Conservation (phyloP, 2,329 filamentous ascomycete species). For the Trichophyton schoenleinii region DNA sequence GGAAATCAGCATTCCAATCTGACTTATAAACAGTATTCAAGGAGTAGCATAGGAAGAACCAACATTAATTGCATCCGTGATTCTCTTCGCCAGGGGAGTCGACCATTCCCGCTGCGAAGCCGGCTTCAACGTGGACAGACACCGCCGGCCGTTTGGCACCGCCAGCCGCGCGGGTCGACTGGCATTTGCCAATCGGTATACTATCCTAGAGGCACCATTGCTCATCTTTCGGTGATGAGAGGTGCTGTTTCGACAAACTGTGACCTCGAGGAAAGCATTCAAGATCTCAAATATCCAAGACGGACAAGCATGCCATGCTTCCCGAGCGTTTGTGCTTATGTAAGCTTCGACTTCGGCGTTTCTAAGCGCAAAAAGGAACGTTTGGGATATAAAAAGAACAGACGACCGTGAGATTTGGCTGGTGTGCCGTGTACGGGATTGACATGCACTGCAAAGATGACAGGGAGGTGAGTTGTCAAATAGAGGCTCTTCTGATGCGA, state of each 20-base stretch:
- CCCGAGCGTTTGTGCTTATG: neutral
- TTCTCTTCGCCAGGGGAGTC: constrained; percentile 76
- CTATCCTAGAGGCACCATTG: constrained; percentile 13
- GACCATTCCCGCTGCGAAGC: constrained; percentile 57
- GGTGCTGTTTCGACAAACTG: neutral
- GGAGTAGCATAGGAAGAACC: constrained; percentile 8
- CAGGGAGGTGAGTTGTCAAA: neutral
- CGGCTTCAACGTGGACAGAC: constrained; percentile 19
- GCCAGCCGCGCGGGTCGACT: constrained; percentile 12
- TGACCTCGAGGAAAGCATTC: neutral
- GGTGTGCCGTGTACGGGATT: neutral
- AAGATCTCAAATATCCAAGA: neutral
- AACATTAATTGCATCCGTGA: constrained; percentile 79
- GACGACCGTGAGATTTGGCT: neutral
- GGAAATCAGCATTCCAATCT: neutral
- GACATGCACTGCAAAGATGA: neutral
- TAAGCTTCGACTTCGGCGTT: neutral
- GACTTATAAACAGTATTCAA: neutral
- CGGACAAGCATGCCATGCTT: neutral
- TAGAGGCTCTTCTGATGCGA: neutral
- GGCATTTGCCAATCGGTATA: constrained; percentile 12
- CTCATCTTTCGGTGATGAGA: constrained; percentile 13
- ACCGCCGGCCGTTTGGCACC: constrained; percentile 20
- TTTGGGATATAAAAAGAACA: neutral
- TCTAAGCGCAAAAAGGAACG: neutral